Evolutionary conservation across 306 rosid species (phyloP), one percentile per base, ranked within the genome.

Genomic region (Gleditsia sinensis): DNA sequence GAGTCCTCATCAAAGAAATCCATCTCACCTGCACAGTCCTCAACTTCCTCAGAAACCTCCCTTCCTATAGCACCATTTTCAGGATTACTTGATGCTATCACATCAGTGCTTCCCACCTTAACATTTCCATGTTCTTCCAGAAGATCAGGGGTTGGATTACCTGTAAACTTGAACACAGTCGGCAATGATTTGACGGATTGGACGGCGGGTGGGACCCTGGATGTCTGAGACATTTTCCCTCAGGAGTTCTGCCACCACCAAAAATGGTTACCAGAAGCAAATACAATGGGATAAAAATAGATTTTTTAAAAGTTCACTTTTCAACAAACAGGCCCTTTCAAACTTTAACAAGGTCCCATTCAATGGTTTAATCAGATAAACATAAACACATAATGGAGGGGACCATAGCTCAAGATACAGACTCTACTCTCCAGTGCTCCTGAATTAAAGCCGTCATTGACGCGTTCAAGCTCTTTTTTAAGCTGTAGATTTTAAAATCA

Each of bases 161-260:
- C 81, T 73, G 82, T 25, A 54, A 83, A 72, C 79, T 83, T 75
- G 83, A 82, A 91, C 83, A 88, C 88, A 0, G 83, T 80, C 53
- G 96, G 92, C 83, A 94, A 79, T 12, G 95, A 90, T 72, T 88
- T 88, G 75, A 82, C 88, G 32, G 89, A 82, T 65, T 84, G 91
- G 67, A 88, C 81, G 48, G 89, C 81, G 67, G 83, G 81, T 27
- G 81, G 79, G 77, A 63, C 82, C 79, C 43, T 62, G 16, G 90
- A 75, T 69, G 87, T 80, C 84, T 69, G 82, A 27, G 88, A 88
- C 95, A 90, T 90, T 77, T 74, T 74, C 85, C 84, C 84, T 72
- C 80, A 76, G 78, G 73, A 82, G 81, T 75, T 80, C 82, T 74
- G 77, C 79, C 86, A 82, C 50, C 57, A 75, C 48, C 65, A 83